phyloP scores from a whole-genome alignment of 257 asterid genomes.

The Plantago major region DNA sequence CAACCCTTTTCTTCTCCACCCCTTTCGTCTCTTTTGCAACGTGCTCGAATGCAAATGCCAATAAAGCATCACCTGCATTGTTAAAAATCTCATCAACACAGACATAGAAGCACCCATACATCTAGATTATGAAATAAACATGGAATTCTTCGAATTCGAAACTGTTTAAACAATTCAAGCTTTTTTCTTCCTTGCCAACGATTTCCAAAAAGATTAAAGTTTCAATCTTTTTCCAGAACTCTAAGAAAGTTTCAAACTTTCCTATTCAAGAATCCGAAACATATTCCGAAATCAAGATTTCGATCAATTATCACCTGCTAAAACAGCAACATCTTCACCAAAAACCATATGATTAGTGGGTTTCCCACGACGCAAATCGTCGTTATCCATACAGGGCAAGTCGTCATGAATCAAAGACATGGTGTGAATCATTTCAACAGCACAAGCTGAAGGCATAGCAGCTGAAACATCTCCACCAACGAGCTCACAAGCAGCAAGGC shows the following conservation, averaged over 20 bases:
- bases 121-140: too few relatives aligned
- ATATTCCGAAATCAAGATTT: too few relatives aligned
- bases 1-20: slow-evolving; percentile 27
- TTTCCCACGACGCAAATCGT: slow-evolving; percentile 51
- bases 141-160: too few relatives aligned
- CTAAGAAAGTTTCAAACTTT: too few relatives aligned
- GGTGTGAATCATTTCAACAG: slow-evolving; percentile 64
- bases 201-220: too few relatives aligned
- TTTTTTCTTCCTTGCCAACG: too few relatives aligned
- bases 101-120: too few relatives aligned
- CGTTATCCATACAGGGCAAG: slow-evolving; percentile 69
- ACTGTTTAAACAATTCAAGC: too few relatives aligned
- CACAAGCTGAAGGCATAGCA: slow-evolving; percentile 65
- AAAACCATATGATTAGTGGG: slow-evolving; percentile 55
- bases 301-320: slow-evolving; percentile 35
- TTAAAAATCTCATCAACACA: too few relatives aligned
- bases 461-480: slow-evolving; percentile 42
- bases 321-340: slow-evolving; percentile 49
- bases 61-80: slow-evolving; percentile 41
- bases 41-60: slow-evolving; percentile 48
- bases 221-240: too few relatives aligned
- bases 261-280: too few relatives aligned
- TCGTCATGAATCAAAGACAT: slow-evolving; percentile 71
- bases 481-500: slow-evolving; percentile 61
- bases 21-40: slow-evolving; percentile 38